Base-by-base conservation (phyloP, 2,329 filamentous ascomycete genomes). In the Nigrospora osmanthi region DNA sequence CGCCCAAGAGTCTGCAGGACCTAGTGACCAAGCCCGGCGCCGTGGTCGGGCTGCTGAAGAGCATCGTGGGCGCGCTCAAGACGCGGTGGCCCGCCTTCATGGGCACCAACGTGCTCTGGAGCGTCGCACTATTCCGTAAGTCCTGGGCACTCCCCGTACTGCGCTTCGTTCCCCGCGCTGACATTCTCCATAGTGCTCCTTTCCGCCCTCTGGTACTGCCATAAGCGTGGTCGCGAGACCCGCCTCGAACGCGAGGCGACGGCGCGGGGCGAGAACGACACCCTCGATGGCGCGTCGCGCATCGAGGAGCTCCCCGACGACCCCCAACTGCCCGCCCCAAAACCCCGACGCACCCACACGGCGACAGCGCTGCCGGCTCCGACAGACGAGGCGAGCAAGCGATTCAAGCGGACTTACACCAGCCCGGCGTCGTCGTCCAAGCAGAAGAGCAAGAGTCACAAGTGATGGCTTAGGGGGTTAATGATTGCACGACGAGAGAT, bases 151-250 rank as follows among this genome's bases (percentile, higher is more conserved):
- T 28, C 5, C 34, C 61, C 16, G 17, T 19, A 5, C 14, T 14
- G n/a, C 14, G 28, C 15, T 35, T 3, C 10, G 4, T 28, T 12
- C 35, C 3, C n/a, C 6, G 15, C 40, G 17, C 38, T 36, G 36
- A 35, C 38, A 9, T 35, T 31, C 32, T 23, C 15, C 42, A 49
- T 45, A 87, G 87, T 97, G 44, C 75, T 97, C 14, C 77, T 98
- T 46, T 93, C 95, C 60, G 88, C 95, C 38, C 83, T 97, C 56
- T 98, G 91, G 90, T 98, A 97, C 68, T 97, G 90, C 68, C 85
- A 97, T 67, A 97, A 97, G 71, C 86, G 93, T 44, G 93, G 93
- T 35, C 81, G 81, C 38, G 91, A 98, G 68, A 83, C 82, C 7
- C 80, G 93, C 42, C 77, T 97, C 12, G 83, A 85, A 59, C 79